Evolutionary conservation across 1,284 basidiomycete species (phyloP), one percentile per base, ranked within the genome.

Genomic region (Bondarzewia mesenterica): DNA sequence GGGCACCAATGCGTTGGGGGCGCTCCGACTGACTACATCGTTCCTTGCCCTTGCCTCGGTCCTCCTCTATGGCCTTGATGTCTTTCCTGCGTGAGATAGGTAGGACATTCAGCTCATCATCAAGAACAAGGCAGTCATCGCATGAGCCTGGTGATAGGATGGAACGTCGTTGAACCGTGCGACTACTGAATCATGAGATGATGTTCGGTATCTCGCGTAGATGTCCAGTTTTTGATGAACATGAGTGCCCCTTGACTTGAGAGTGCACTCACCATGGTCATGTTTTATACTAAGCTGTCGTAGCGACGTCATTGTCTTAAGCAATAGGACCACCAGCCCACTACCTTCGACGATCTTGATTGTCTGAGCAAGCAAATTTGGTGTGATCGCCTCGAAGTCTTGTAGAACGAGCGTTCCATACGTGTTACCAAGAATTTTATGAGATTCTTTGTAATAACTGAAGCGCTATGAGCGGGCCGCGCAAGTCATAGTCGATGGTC

Each of bases 341-440:
- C 96, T 96, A 20, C 96, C 96, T 63, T 99, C 91, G 1, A 99
- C 95, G 0, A 96, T 99, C 72, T 99, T 96, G 50, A 99, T 94
- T 18, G 96, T 99, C 45, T 95, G 76, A 5, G 96, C 96, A 25
- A 99, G 82, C 50, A 98, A 70, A 70, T 99, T 99, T 25, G 96
- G 96, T 1, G 96, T 99, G 55, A 99, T 83, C 3, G 96, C 95
- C 64, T 99, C 96, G 59, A 99, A 99, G 63, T 99, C 96, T 69
- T 99, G 96, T 49, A 99, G 72, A 7, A 99, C 82, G 54, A 93
- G 85, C 93, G 99, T 99, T 41, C 95, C 95, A 66, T 89, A 98
- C 0, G 96, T 99, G 63, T 97, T 91, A 60, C 96, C 96, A 26
- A 99, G 82, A 54, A 96, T 92, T 67, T 95, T 95, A 50, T 94